Evolutionary conservation across 1,139 yeast species (phyloP).

Genomic region (Scheffersomyces titani): DNA sequence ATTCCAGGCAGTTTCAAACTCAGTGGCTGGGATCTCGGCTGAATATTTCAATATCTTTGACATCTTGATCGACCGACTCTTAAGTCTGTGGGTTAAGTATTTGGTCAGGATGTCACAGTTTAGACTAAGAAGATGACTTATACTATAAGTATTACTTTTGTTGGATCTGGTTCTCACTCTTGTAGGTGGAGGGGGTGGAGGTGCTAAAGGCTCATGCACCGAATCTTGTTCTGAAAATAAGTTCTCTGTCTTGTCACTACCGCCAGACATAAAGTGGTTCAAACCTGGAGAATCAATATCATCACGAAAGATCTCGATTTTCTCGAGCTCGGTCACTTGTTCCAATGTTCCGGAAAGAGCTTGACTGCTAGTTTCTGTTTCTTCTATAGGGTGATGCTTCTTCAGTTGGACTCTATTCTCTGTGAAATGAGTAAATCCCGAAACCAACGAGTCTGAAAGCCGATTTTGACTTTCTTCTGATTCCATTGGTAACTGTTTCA

Average conservation of each 20-base stretch:
- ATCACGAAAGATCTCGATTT: conserved; percentile 6
- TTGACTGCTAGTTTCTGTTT: not conserved
- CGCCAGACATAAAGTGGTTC: conserved; percentile 14
- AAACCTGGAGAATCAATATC: conserved; percentile 13
- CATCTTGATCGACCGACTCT: conserved; percentile 7
- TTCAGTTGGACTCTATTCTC: not conserved
- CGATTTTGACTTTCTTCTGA: not conserved
- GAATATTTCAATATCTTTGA: conserved; percentile 12
- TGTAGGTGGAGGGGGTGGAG: not conserved
- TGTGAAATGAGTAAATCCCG: not conserved
- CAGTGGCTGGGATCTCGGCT: conserved; percentile 10
- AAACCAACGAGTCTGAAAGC: not conserved
- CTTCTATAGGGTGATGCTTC: not conserved
- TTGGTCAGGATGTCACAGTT: not conserved
- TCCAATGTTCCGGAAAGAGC: not conserved
- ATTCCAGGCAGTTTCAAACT: conserved; percentile 13
- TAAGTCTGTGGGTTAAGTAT: not conserved
- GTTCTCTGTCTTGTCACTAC: not conserved
- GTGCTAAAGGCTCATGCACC: not conserved
- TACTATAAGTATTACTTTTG: not conserved
- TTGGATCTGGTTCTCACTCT: not conserved
- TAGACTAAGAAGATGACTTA: not conserved
- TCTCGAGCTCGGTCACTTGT: conserved; percentile 3
- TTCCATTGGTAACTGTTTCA: not conserved
- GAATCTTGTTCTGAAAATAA: not conserved